phyloP scores from a whole-genome alignment of 148 eudicot genomes.

The Rhododendron simsii region DNA sequence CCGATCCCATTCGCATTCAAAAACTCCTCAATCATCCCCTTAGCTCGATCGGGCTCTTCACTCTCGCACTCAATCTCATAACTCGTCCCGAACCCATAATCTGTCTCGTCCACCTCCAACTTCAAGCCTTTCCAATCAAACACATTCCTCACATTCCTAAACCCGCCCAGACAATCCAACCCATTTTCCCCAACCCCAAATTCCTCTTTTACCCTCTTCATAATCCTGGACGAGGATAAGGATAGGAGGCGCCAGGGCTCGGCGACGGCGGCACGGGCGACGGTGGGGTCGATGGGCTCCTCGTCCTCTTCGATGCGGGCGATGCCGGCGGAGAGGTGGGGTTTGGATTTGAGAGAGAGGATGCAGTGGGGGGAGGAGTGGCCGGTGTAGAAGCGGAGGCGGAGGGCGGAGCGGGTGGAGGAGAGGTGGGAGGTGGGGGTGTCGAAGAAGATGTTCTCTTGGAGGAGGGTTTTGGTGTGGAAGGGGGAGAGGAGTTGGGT shows the following conservation, averaged over 20 bases:
- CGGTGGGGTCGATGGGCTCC: constrained; percentile 46
- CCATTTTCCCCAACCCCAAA: constrained; percentile 21
- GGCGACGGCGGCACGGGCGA: constrained; percentile 41
- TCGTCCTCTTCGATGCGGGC: constrained; percentile 54
- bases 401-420: constrained; percentile 48
- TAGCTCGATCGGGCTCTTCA: constrained; percentile 34
- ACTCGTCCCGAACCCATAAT: constrained; percentile 48
- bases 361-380: constrained; percentile 31
- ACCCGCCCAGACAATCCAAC: constrained; percentile 60
- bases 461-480: constrained; percentile 51
- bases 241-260: constrained; percentile 39
- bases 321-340: constrained; percentile 43
- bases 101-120: constrained; percentile 55
- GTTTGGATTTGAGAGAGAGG: constrained; percentile 54
- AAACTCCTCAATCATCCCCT: constrained; percentile 46
- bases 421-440: constrained; percentile 37
- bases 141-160: constrained; percentile 62
- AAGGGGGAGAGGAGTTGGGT: constrained; percentile 44
- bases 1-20: constrained; percentile 41
- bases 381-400: constrained; percentile 64
- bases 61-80: constrained; percentile 69
- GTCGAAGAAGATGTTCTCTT: constrained; percentile 69
- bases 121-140: constrained; percentile 53
- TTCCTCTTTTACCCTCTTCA: constrained; percentile 37
- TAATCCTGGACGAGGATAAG: constrained; percentile 20